Conservation (phyloP, 2,329 filamentous ascomycete genomes). For the Neonectria faginata region DNA sequence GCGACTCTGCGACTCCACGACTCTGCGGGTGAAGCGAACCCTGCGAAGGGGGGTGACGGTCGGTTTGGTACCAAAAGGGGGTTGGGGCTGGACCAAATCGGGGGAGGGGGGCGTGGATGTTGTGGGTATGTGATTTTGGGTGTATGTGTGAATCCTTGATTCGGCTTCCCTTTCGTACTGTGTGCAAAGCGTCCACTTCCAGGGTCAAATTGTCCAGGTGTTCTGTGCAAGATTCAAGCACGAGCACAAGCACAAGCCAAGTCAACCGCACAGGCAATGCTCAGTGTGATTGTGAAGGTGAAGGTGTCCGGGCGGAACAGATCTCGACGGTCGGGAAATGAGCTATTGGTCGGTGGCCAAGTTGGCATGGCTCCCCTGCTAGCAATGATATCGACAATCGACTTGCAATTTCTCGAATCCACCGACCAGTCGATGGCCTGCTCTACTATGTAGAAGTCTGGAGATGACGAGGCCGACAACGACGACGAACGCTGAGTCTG, state of each 20-base stretch:
- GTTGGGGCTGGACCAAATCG: slow-evolving; percentile 39
- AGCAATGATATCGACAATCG: slow-evolving; percentile 41
- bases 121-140: slow-evolving; percentile 13
- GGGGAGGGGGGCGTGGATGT: slow-evolving; percentile 25
- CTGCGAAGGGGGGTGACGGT: slow-evolving; percentile 27
- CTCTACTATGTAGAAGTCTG: slow-evolving; percentile 19
- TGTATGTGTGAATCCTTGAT: slow-evolving; percentile 19
- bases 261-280: not conserved
- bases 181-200: slow-evolving; percentile 9
- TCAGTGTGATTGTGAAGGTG: slow-evolving; percentile 17
- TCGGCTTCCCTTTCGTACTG: slow-evolving; percentile 13
- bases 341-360: slow-evolving; percentile 35
- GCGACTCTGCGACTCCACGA: slow-evolving; percentile 29
- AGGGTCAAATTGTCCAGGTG: slow-evolving; percentile 1
- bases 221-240: not conserved
- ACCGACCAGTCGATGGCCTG: slow-evolving; percentile 29
- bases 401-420: slow-evolving; percentile 44
- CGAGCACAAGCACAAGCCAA: slow-evolving; percentile 4
- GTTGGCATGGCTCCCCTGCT: slow-evolving; percentile 39
- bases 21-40: slow-evolving; percentile 30
- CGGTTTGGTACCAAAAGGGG: slow-evolving; percentile 40
- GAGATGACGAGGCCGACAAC: slow-evolving; percentile 32
- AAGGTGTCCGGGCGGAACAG: slow-evolving; percentile 25
- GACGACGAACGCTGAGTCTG: slow-evolving; percentile 8
- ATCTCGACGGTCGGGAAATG: slow-evolving; percentile 41